A percentile compares a stretch with the other conserved stretches of the same genome.
Evolutionary conservation across 2,329 filamentous ascomycete genomes (phyloP).

Genomic region (Biscogniauxia sp.): DNA sequence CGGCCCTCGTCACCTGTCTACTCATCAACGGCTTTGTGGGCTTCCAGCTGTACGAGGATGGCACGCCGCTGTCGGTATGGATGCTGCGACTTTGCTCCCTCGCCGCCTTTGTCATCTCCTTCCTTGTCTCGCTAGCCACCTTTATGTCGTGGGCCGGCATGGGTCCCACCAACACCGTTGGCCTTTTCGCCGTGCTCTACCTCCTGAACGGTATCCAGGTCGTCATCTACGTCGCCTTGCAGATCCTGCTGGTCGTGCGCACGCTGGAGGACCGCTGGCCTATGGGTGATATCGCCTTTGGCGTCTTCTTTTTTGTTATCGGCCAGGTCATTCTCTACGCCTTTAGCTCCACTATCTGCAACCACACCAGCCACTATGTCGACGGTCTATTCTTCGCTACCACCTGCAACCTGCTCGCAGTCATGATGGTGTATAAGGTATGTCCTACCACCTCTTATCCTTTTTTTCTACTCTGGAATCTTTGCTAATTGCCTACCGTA

Average conservation of each 20-base stretch:
- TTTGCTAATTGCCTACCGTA: slow-evolving; percentile 39
- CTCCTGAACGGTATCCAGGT: slow-evolving; percentile 85
- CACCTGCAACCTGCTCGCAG: slow-evolving; percentile 85
- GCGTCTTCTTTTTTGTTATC: slow-evolving; percentile 84
- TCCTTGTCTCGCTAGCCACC: slow-evolving; percentile 83
- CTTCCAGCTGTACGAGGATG: slow-evolving; percentile 97
- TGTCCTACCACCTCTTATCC: slow-evolving; percentile 14
- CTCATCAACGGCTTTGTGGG: slow-evolving; percentile 98
- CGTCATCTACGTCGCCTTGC: slow-evolving; percentile 80
- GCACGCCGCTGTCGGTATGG: slow-evolving; percentile 91
- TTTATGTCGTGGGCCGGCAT: slow-evolving; percentile 91
- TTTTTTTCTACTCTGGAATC: slow-evolving; percentile 7
- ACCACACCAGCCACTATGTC: slow-evolving; percentile 82
- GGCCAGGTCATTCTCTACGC: slow-evolving; percentile 93
- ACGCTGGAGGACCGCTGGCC: slow-evolving; percentile 96
- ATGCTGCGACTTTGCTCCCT: slow-evolving; percentile 76
- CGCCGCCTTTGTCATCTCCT: slow-evolving; percentile 80
- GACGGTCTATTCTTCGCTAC: slow-evolving; percentile 95
- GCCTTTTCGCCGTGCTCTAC: slow-evolving; percentile 89
- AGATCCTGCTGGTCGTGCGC: slow-evolving; percentile 81
- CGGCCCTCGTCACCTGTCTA: slow-evolving; percentile 82
- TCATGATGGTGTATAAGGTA: slow-evolving; percentile 99
- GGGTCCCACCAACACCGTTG: slow-evolving; percentile 79
- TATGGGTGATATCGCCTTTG: slow-evolving; percentile 85
- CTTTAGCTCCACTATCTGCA: slow-evolving; percentile 82